Percentiles rank a stretch among this genome's conserved stretches.
Evolutionary conservation across 257 asterid genomes (phyloP).

Genomic region (Agastache rugosa): DNA sequence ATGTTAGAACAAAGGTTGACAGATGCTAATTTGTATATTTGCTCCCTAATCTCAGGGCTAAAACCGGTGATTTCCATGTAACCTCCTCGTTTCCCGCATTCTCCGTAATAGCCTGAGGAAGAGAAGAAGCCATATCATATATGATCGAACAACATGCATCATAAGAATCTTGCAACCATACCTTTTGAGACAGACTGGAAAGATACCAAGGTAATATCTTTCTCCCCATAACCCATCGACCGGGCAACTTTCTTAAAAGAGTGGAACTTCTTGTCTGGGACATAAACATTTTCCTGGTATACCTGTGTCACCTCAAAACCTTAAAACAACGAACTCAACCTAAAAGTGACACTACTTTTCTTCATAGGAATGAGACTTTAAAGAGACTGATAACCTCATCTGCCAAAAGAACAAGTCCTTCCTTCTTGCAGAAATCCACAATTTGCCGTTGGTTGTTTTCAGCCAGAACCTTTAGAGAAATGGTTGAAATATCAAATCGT

Average conservation of each 20-base stretch:
- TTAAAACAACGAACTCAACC: neutral
- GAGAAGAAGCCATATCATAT: slow-evolving; percentile 19
- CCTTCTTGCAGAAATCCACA: slow-evolving; percentile 94
- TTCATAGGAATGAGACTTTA: neutral
- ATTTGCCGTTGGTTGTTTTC: slow-evolving; percentile 74
- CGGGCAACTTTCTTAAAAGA: slow-evolving; percentile 88
- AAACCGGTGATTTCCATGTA: slow-evolving; percentile 98
- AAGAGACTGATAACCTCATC: slow-evolving; percentile 70
- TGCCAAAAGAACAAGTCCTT: slow-evolving; percentile 97
- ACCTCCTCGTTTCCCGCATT: slow-evolving; percentile 98
- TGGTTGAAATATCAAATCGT: neutral
- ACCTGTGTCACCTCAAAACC: slow-evolving; percentile 52
- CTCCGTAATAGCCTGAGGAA: slow-evolving; percentile 84
- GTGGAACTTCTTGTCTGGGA: slow-evolving; percentile 92
- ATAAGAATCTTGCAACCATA: slow-evolving; percentile 34
- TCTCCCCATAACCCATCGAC: slow-evolving; percentile 86
- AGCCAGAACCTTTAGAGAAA: slow-evolving; percentile 41
- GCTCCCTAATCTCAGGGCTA: slow-evolving; percentile 81
- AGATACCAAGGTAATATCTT: slow-evolving; percentile 52
- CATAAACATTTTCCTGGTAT: slow-evolving; percentile 90
- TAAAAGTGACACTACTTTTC: neutral
- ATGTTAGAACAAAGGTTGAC: slow-evolving; percentile 96
- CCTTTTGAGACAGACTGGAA: slow-evolving; percentile 46
- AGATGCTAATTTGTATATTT: slow-evolving; percentile 93
- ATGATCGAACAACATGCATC: neutral